phyloP scores from a whole-genome alignment of 352 stramenopile species.

The Globisporangium acanthophoron region DNA sequence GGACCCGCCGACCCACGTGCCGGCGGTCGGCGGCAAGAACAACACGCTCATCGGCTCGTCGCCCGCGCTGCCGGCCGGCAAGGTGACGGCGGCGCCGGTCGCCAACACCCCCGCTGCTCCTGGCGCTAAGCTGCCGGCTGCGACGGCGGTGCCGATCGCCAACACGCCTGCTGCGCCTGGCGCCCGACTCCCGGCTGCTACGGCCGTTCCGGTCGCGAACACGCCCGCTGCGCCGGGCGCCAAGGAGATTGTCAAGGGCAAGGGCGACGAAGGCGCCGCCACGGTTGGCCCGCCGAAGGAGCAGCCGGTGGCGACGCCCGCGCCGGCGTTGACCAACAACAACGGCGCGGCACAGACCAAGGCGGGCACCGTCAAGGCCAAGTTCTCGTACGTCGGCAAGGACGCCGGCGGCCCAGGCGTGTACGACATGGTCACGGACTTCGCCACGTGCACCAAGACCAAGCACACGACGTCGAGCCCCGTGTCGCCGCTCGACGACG shows the following conservation, averaged over 20 bases:
- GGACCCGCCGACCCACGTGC: slow-evolving; percentile 2
- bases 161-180: background rate
- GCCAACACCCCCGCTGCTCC: background rate
- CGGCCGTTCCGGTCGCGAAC: slow-evolving; percentile 1
- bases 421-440: slow-evolving; percentile 72
- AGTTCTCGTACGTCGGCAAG: slow-evolving; percentile 52
- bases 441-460: slow-evolving; percentile 44
- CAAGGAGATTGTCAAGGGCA: background rate
- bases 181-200: background rate
- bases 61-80: background rate
- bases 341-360: slow-evolving; percentile 21
- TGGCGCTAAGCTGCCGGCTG: too few species aligned
- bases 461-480: slow-evolving; percentile 30
- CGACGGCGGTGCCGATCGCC: background rate
- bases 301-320: slow-evolving; percentile 6
- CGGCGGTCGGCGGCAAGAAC: background rate
- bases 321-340: background rate
- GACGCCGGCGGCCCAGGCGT: slow-evolving; percentile 44
- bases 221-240: slow-evolving; percentile 1
- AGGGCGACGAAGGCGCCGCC: background rate
- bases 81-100: background rate
- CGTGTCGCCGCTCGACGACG: slow-evolving; percentile 58
- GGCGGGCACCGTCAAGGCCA: slow-evolving; percentile 27
- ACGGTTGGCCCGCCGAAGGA: slow-evolving; percentile 11
- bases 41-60: background rate